A percentile compares a stretch with the other conserved stretches of the same genome.
Conservation (phyloP, 441 rosid species). For the Euphorbia schlechtendalii region DNA sequence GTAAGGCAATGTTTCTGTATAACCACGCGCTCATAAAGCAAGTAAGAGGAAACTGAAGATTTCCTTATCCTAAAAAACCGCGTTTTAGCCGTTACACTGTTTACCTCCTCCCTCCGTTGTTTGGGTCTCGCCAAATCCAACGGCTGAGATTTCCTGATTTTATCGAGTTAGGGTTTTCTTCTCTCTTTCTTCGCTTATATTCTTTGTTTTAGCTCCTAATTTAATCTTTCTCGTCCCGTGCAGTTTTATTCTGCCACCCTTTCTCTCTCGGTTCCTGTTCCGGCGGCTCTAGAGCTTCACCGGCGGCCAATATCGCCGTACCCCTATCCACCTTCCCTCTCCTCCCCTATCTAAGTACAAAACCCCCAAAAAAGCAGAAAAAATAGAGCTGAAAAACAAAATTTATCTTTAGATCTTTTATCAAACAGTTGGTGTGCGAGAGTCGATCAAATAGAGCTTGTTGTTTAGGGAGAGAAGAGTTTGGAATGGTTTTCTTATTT, state of each 20-base stretch:
- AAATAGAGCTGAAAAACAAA: constrained; percentile 11
- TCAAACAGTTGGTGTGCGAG: constrained; percentile 9
- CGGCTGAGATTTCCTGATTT: constrained; percentile 24
- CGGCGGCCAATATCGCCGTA: constrained; percentile 49
- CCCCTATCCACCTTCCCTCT: constrained; percentile 43
- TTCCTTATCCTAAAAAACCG: background rate
- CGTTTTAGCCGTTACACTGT: background rate
- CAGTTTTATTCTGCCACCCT: constrained; percentile 19
- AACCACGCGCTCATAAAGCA: no score
- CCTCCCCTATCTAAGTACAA: constrained; percentile 30
- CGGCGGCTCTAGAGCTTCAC: constrained; percentile 38
- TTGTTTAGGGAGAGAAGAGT: constrained; percentile 4
- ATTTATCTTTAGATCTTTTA: constrained; percentile 11
- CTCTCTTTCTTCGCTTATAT: constrained; percentile 5
- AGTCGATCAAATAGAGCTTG: constrained; percentile 17
- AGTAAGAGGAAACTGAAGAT: no score
- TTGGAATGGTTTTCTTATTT: constrained; percentile 5
- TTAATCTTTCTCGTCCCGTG: constrained; percentile 14
- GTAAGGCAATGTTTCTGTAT: no score
- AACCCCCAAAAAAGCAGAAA: constrained; percentile 18
- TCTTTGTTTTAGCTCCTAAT: no score
- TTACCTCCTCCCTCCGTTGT: background rate
- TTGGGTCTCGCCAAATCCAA: constrained; percentile 22
- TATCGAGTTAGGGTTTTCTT: constrained; percentile 34
- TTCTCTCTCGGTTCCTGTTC: constrained; percentile 11